These are phyloP conservation scores for Diaporthe australafricana DNA, from an alignment of 2,329 filamentous ascomycete species.

Conservation along the genomic window DNA sequence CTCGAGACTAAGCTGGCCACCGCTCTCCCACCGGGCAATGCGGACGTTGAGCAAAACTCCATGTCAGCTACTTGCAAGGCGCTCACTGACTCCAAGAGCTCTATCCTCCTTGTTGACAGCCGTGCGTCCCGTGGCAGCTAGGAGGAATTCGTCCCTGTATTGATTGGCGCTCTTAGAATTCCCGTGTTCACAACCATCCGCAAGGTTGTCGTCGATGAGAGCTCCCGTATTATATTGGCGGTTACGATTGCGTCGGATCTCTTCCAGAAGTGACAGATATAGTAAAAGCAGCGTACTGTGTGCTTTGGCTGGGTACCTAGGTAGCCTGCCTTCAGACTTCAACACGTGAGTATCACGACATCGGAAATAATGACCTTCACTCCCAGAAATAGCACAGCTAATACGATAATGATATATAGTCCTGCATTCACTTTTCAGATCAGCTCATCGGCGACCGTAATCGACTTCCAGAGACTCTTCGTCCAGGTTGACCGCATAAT, in stretches of 20 bases:
- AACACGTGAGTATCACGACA: constrained; percentile 34
- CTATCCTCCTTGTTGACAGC: constrained; percentile 73
- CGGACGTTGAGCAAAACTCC: background rate
- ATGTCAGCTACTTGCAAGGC: constrained; percentile 50
- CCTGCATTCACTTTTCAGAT: background rate
- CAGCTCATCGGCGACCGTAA: constrained; percentile 37
- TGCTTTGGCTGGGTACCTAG: constrained; percentile 39
- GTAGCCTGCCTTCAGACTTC: constrained; percentile 36
- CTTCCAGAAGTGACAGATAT: constrained; percentile 39
- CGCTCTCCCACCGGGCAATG: background rate
- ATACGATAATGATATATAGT: background rate
- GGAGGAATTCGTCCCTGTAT: constrained; percentile 65
- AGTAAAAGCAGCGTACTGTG: constrained; percentile 35
- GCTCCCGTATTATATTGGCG: constrained; percentile 70
- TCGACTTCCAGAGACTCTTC: constrained; percentile 1
- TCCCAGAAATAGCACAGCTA: background rate
- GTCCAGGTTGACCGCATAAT: background rate
- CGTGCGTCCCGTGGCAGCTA: constrained; percentile 70
- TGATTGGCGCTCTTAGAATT: constrained; percentile 67
- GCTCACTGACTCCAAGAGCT: constrained; percentile 68
- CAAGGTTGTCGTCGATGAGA: constrained; percentile 73
- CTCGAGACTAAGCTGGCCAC: constrained; percentile 1
- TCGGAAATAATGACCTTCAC: too few relatives aligned
- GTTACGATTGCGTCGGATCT: constrained; percentile 72
- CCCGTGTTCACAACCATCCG: constrained; percentile 75